A percentile compares a stretch with the other conserved stretches of the same genome.
Conservation (phyloP, 139 green algal genomes). For the Limnomonas spitsbergensis region DNA sequence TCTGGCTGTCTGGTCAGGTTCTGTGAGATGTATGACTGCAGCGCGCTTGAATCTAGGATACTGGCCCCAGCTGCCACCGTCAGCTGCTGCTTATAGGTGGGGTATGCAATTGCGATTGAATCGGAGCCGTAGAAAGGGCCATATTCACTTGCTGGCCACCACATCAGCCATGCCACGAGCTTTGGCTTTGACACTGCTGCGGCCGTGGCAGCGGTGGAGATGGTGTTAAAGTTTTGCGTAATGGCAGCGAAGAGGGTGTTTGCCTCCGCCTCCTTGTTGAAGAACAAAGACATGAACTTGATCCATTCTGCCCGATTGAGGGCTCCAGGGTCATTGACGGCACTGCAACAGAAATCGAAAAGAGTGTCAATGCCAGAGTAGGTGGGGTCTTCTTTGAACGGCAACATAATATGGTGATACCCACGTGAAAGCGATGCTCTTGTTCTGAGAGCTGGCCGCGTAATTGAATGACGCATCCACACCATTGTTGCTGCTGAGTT, state of each 20-base stretch:
- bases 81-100: slow-evolving; percentile 39
- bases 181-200: neutral
- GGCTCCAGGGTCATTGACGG: slow-evolving; percentile 46
- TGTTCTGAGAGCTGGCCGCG: too few species aligned
- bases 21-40: slow-evolving; percentile 10
- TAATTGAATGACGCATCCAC: too few species aligned
- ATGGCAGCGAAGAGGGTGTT: slow-evolving; percentile 47
- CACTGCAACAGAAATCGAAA: slow-evolving; percentile 30
- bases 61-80: slow-evolving; percentile 51
- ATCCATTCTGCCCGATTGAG: slow-evolving; percentile 78
- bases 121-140: neutral
- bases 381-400: neutral
- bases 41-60: slow-evolving; percentile 23
- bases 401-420: too few species aligned
- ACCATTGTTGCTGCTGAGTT: too few species aligned
- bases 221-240: neutral
- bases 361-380: neutral
- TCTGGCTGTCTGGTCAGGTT: neutral
- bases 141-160: neutral
- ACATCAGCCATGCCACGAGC: slow-evolving; percentile 16
- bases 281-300: slow-evolving; percentile 81
- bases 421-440: too few species aligned
- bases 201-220: neutral
- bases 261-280: slow-evolving; percentile 72
- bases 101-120: slow-evolving; percentile 22